Evolutionary conservation across 768 basidiomycete species (phyloP), one percentile per base, ranked within the genome.

Genomic region (Phanerodontia chrysosporium): DNA sequence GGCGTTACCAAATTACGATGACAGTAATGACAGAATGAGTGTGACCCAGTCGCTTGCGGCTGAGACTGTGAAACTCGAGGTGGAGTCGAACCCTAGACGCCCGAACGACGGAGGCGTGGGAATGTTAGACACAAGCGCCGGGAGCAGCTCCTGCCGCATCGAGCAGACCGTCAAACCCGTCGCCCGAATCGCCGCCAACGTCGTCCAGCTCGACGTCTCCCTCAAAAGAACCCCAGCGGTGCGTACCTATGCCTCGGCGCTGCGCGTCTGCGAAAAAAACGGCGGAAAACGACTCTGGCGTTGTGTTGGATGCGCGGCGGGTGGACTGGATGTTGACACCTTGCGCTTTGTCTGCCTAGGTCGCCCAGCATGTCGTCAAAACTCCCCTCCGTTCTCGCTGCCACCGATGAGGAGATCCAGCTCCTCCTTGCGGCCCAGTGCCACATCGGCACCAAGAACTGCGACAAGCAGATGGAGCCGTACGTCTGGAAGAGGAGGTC

Each of bases 381-480:
- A 85, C 84, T 98, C 67, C 96, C 96, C 68, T 89, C 94, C 69
- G 83, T 90, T 67, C 85, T 99, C 70, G 86, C 86, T 72, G 92
- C 95, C 46, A 95, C 94, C 57, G 95, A 98, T 76, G 95, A 98
- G 80, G 96, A 98, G 76, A 95, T 98, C 68, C 91, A 92, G 76
- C 86, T 93, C 66, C 83, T 98, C 70, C 83, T 98, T 62, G 87
- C 95, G 70, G 97, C 97, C 22, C 92, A 98, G 80, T 89, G 87
- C 75, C 96, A 98, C 73, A 89, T 98, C 64, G 96, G 95, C 73
- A 93, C 89, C 65, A 98, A 98, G 90, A 97, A 98, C 79, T 96
- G 95, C 80, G 96, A 98, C 75, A 97, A 95, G 86, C 90, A 95
- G 76, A 99, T 99, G 97, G 86, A 90, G 70, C 82, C 92, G 57